A percentile compares a stretch with the other conserved stretches of the same genome.
Evolutionary conservation across 192 early-diverging fungal genomes (phyloP).

Genomic region (Coemansia sp.): DNA sequence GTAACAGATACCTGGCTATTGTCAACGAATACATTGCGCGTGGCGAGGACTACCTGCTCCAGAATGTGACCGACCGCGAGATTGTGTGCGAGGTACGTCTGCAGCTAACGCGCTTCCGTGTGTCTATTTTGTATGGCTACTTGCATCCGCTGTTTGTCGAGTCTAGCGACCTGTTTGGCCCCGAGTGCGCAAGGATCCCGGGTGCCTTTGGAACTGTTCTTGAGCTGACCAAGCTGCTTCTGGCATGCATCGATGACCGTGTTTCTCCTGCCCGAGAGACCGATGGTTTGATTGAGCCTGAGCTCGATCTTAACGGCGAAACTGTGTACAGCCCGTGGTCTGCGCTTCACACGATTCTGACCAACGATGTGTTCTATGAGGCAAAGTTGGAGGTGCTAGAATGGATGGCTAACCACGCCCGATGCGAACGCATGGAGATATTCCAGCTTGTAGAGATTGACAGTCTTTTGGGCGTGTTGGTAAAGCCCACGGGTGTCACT

Average conservation of each 20-base stretch:
- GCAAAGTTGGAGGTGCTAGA: slow-evolving; percentile 38
- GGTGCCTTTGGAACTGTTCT: slow-evolving; percentile 45
- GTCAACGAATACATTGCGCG: slow-evolving; percentile 46
- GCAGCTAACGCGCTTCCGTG: slow-evolving; percentile 45
- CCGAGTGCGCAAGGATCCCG: slow-evolving; percentile 23
- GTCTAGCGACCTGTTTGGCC: background rate
- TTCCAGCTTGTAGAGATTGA: slow-evolving; percentile 35
- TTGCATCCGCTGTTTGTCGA: slow-evolving; percentile 40
- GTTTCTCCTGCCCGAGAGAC: slow-evolving; percentile 21
- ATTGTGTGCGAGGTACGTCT: slow-evolving; percentile 17
- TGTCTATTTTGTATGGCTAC: slow-evolving; percentile 44
- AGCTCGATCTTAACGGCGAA: slow-evolving; percentile 25
- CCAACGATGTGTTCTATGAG: slow-evolving; percentile 45
- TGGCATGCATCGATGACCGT: slow-evolving; percentile 44
- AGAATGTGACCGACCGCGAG: slow-evolving; percentile 11
- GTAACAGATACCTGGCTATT: slow-evolving; percentile 38
- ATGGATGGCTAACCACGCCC: slow-evolving; percentile 44
- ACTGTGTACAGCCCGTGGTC: slow-evolving; percentile 38
- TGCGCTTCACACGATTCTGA: slow-evolving; percentile 22
- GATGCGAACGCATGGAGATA: slow-evolving; percentile 26
- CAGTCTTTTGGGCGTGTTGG: slow-evolving; percentile 19
- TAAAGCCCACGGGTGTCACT: slow-evolving; percentile 7
- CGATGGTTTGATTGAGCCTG: slow-evolving; percentile 33
- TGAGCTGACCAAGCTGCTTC: slow-evolving; percentile 36
- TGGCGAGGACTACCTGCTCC: slow-evolving; percentile 41